Evolutionary conservation across 768 basidiomycete genomes (phyloP), one percentile per base, ranked within the genome.

Genomic region (Holtermanniella nyarrowii): DNA sequence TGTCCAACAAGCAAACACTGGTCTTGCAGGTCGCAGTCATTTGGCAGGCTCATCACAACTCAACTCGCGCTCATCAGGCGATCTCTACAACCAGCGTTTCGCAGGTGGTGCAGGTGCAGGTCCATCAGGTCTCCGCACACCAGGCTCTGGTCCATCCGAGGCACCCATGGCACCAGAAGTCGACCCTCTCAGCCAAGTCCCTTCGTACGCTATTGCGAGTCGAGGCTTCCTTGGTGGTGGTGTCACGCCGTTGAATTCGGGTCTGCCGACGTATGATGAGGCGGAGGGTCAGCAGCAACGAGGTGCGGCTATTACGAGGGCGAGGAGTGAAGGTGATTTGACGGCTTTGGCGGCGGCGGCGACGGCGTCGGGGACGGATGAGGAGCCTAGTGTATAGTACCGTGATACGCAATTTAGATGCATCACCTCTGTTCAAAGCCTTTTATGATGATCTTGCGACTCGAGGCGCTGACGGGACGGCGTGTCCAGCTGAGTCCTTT

Each of bases 211-310:
- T 18, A 77, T 86, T 43, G 88, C 91, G 2, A 81, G 83, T 55
- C 76, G 84, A 13, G 90, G 89, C 4, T 93, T 91, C 72, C 77
- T 91, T 23, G 90, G 90, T 5, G 80, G 78, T 3, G 89, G 90
- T 4, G 83, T 91, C n/a, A 82, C 85, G 10, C 89, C 93, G 14
- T 83, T 84, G 60, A 76, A 83, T 75, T 76, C 74, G 23, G 88
- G 85, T 4, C 65, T 93, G 59, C 91, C 91, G 44, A 85, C 82
- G 37, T 97, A 97, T 60, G 88, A 87, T 59, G 88, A 88, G 65
- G 79, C 79, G 11, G 73, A 74, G 54, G 37, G 56, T 27, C 42
- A 48, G 47, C 31, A 16, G 31, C n/a, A n/a, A n/a, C 31, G 31
- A 7, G 31, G 31, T 16, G 31, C 31, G 16, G 24, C 22, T 24